Base-by-base conservation (phyloP, 805 yeast genomes). In the Candida qinlingensis region DNA sequence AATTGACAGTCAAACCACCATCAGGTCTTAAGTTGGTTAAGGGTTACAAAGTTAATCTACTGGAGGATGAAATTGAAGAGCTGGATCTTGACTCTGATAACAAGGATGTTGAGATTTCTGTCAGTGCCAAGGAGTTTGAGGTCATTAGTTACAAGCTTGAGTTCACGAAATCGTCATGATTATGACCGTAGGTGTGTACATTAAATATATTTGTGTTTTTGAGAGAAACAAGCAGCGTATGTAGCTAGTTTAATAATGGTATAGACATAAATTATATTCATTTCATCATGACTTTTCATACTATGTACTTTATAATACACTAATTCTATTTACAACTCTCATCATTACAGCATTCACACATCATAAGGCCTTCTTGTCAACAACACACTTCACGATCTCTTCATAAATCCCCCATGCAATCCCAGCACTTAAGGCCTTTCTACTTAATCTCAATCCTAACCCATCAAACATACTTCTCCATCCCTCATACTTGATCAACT, bases 381-480 rank as follows among this genome's bases (percentile, higher is more conserved):
- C 36, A 27, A 55, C 50, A 41, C 43, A 42, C 58, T 72, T 73
- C 37, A 92, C 77, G 47, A 92, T 68, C 62, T 94, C 97, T 65
- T 94, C 99, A 64, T 92, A 94, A 27, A 94, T 83, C 50, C 96
- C 88, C 99, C 99, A 94, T 44, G 96, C 90, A 52, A 94, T 89
- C 1, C 96, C 97, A 0, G 97, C 92, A 65, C 96, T 86, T 42
- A 87, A 65, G 0, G 92, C 96, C 67, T 94, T 94, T 57, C 98
- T 75, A 5, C 85, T 75, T 44, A 94, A 73, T 54, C 99, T 73
- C 56, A 94, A 72, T 38, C 88, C 77, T 31, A 94, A 68, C 0
- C 99, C 99, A 64, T 88, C 84, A 64, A 94, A 91, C 46, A 94
- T 70, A 41, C 82, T 77, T 28, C 65, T 54, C 28, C 75, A 55